Evolutionary conservation across 2,329 filamentous ascomycete genomes (phyloP).

Genomic region (Arthrobotrys entomopaga): DNA sequence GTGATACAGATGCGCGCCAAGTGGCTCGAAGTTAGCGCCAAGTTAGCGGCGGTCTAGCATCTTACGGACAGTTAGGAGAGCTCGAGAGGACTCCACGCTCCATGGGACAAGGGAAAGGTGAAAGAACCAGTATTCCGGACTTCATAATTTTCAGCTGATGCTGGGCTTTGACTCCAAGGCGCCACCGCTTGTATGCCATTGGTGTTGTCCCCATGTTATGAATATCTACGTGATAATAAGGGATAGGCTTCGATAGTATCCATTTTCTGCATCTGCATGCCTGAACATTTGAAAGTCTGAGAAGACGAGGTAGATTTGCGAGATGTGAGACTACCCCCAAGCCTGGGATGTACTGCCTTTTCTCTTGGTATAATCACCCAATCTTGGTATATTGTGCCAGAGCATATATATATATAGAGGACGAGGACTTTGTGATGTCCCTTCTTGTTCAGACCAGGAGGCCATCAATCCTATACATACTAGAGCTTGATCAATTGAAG

Average conservation of each 20-base stretch:
- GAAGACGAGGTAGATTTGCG: background rate
- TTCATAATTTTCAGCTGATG: no score
- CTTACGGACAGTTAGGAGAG: no score
- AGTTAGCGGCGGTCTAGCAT: no score
- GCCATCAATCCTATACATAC: background rate
- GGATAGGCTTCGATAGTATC: background rate
- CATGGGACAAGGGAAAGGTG: no score
- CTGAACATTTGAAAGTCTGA: slow-evolving; percentile 10
- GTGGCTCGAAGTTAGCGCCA: background rate
- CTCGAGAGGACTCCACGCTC: no score
- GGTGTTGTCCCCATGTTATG: no score
- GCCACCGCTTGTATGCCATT: no score
- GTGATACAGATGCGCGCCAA: slow-evolving; percentile 27
- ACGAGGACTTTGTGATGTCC: slow-evolving; percentile 9
- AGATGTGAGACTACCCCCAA: background rate
- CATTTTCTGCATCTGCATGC: slow-evolving; percentile 11
- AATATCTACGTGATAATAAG: no score
- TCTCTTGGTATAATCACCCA: slow-evolving; percentile 21
- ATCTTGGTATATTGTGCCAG: slow-evolving; percentile 14
- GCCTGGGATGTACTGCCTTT: slow-evolving; percentile 39
- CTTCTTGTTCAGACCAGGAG: slow-evolving; percentile 20
- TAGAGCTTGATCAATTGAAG: slow-evolving; percentile 13
- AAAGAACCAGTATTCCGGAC: no score
- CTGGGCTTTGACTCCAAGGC: no score
- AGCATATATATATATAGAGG: slow-evolving; percentile 34